phyloP scores from a whole-genome alignment of 345 rosid species.

The Stellera chamaejasme region DNA sequence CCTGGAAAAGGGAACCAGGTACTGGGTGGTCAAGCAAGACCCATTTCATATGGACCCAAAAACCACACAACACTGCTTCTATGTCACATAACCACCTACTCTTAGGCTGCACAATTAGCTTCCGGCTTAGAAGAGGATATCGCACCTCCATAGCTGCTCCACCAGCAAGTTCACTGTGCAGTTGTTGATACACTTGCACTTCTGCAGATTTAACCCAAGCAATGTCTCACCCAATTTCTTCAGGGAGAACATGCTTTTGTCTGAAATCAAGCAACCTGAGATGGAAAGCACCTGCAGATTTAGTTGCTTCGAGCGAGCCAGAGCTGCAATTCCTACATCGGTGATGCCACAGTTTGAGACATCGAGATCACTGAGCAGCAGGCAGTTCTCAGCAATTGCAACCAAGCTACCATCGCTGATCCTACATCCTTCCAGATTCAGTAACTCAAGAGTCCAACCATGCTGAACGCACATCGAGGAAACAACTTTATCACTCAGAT shows the following conservation, averaged over 20 bases:
- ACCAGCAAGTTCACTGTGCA: conserved; percentile 45
- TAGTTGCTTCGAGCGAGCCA: conserved; percentile 45
- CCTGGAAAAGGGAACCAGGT: conserved; percentile 51
- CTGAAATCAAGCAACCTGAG: conserved; percentile 65
- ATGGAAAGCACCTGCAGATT: conserved; percentile 71
- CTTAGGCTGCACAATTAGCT: conserved; percentile 10
- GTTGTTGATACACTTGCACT: conserved; percentile 60
- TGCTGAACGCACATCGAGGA: conserved; percentile 48
- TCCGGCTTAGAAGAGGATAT: conserved; percentile 55
- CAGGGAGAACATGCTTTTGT: conserved; percentile 49
- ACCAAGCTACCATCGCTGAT: conserved; percentile 57
- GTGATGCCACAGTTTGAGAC: conserved; percentile 59
- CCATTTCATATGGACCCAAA: conserved; percentile 66
- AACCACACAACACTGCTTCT: conserved; percentile 34
- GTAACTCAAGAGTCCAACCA: conserved; percentile 62
- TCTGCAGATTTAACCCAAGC: conserved; percentile 71
- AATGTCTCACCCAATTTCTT: conserved; percentile 53
- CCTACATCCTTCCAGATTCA: conserved; percentile 70
- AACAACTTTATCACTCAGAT: conserved; percentile 56
- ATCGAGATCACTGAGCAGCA: conserved; percentile 68
- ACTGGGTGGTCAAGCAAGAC: conserved; percentile 24
- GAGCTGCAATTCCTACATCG: conserved; percentile 50
- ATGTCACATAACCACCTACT: conserved; percentile 17
- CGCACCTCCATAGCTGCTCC: conserved; percentile 73
- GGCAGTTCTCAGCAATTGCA: conserved; percentile 62